Base-by-base conservation (phyloP, 352 stramenopile species). In the Phytophthora pluvialis region DNA sequence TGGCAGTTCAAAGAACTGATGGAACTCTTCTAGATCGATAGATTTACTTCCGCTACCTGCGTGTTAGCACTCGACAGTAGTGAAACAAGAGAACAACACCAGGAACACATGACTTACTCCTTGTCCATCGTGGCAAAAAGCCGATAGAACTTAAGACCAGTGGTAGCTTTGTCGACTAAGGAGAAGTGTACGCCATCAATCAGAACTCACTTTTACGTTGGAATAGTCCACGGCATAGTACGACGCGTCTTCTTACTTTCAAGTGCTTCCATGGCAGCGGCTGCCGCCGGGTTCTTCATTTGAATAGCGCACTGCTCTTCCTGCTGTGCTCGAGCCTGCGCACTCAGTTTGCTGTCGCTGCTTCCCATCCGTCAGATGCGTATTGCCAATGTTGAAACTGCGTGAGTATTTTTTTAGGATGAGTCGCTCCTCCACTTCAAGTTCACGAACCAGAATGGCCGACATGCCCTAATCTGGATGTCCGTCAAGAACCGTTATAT, bases 21-120 rank as follows among this genome's bases (percentile, higher is more conserved):
- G 73, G 26, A 87, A 73, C 50, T 89, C 75, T 31, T 81, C 67
- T 32, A 89, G 44, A 40, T 83, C 77, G 31, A 87, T 86, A n/a
- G 77, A 73, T 55, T 83, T 75, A 62, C 77, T 89, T n/a, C 42
- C 64, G 9, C 79, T 88, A 31, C 21, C 21, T 9, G 10, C 9
- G 4, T 16, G 28, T 33, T 44, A 44, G 31, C 33, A 44, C 13
- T 32, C 8, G 15, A 18, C 10, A 48, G 26, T 13, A 40, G 9
- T 45, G 16, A 5, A 4, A 26, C 18, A 28, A 15, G 11, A 18
- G 18, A 13, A 11, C 3, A 28, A 26, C 16, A 45, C 21, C 21
- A 21, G 21, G 21, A 21, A 21, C 21, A 21, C 21, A 21, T 21
- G 21, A 31, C 60, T 42, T 64, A 87, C 79, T 86, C 75, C 13